Base-by-base conservation (phyloP, 176 grass and related monocot species). In the Oryza glaberrima region DNA sequence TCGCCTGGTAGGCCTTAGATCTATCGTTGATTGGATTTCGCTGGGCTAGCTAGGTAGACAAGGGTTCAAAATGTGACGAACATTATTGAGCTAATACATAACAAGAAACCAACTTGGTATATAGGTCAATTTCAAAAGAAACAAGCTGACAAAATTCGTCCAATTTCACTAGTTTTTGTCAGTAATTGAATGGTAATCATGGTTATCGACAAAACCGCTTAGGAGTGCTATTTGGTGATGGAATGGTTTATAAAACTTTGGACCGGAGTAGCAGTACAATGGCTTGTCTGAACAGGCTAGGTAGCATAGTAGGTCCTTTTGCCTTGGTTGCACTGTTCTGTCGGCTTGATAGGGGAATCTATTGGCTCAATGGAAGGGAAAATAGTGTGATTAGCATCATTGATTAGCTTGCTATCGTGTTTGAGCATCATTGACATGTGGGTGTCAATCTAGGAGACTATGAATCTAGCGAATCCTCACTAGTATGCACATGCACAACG, bases 21-120 rank as follows among this genome's bases (percentile, higher is more conserved):
- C 64, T 80, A 84, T 81, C 77, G 88, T 91, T 94, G 86, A 83
- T 89, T 91, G 86, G 81, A 86, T 82, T 73, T 86, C 45, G 48
- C 8, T 61, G 0, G 3, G 6, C 3, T 20, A 0, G 6, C 6
- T 20, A 0, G 52, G 16, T 7, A 58, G 52, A 20, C 0, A 0
- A 58, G 6, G 52, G 52, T 58, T 58, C 19, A 17, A 58, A 58
- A 58, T 20, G 52, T 1, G 17, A 58, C 19, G 52, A 36, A 36
- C 17, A 17, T 58, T 58, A 58, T 58, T 20, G 5, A 58, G 52
- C 52, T 1, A 1, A 20, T 20, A 58, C 6, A 17, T 7, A 36
- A 36, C 35, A 6, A 15, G 52, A 15, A 20, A 19, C 51, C 16
- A 58, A 58, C 16, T 58, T 20, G 17, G 17, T 58, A 58, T 20